phyloP scores from a whole-genome alignment of 352 stramenopile species.

The Lagenidium sp. region DNA sequence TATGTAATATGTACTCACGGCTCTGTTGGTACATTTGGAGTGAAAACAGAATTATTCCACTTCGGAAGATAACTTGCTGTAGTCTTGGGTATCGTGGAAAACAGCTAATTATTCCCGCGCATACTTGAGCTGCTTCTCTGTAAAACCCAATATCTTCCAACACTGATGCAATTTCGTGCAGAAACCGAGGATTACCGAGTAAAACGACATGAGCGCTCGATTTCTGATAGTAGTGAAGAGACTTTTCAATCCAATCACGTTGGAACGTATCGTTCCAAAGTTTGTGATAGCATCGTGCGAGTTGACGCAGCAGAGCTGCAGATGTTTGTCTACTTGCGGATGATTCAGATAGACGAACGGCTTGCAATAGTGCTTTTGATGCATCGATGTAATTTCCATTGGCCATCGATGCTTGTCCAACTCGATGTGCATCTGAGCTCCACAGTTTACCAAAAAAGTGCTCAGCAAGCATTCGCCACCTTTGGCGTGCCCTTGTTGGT shows the following conservation, averaged over 20 bases:
- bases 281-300: conserved; percentile 29
- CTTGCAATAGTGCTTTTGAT: conserved; percentile 15
- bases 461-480: conserved; percentile 30
- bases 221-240: conserved; percentile 38
- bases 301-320: conserved; percentile 26
- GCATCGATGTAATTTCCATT: conserved; percentile 27
- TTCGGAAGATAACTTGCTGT: conserved; percentile 52
- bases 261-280: conserved; percentile 23
- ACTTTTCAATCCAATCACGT: conserved; percentile 24
- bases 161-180: conserved; percentile 46
- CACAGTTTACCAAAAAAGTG: conserved; percentile 31
- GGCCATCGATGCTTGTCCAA: conserved; percentile 35
- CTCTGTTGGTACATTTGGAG: conserved; percentile 54
- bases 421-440: conserved; percentile 24
- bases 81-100: conserved; percentile 48
- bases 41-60: conserved; percentile 46
- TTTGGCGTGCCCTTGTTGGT: conserved; percentile 21
- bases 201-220: conserved; percentile 34
- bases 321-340: conserved; percentile 7
- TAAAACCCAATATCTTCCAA: conserved; percentile 32
- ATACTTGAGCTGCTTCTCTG: conserved; percentile 37
- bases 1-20: conserved; percentile 57
- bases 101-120: conserved; percentile 40
- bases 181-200: conserved; percentile 35
- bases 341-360: conserved; percentile 16